A percentile compares a stretch with the other conserved stretches of the same genome.
Conservation (phyloP, 2,329 filamentous ascomycete species). For the Curvularia sp. region DNA sequence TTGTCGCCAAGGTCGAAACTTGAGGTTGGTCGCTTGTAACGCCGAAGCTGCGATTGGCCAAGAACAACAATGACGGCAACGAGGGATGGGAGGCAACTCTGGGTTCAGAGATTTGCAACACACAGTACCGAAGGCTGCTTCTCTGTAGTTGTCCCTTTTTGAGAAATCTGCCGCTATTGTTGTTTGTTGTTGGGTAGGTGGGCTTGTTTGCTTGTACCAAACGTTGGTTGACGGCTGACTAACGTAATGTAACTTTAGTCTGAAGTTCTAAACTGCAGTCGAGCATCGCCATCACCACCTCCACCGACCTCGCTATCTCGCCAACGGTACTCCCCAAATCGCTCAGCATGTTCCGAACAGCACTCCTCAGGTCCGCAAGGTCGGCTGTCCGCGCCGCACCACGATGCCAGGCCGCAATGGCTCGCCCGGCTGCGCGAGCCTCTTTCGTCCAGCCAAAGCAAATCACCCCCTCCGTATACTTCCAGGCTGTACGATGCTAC, state of each 20-base stretch:
- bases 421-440: conserved; percentile 66
- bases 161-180: not conserved
- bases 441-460: conserved; percentile 68
- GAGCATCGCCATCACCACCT: conserved; percentile 37
- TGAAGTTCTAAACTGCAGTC: conserved; percentile 31
- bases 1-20: conserved; percentile 33
- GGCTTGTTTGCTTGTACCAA: conserved; percentile 5
- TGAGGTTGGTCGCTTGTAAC: conserved; percentile 33
- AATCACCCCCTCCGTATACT: conserved; percentile 67
- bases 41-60: conserved; percentile 42
- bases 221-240: conserved; percentile 21
- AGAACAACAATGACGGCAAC: conserved; percentile 30
- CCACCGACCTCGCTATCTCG: conserved; percentile 34
- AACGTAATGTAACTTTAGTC: conserved; percentile 27
- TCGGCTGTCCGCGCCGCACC: conserved; percentile 53
- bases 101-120: conserved; percentile 4
- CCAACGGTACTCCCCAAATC: conserved; percentile 27
- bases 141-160: not conserved
- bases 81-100: conserved; percentile 22
- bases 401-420: conserved; percentile 57
- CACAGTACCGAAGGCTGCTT: not conserved
- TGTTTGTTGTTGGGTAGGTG: conserved; percentile 10
- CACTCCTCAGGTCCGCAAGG: conserved; percentile 78
- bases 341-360: conserved; percentile 84
- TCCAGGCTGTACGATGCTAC: conserved; percentile 81